Evolutionary conservation across 208 protist genomes (phyloP), one percentile per base, ranked within the genome.

Genomic region (Trypanosoma vivax): DNA sequence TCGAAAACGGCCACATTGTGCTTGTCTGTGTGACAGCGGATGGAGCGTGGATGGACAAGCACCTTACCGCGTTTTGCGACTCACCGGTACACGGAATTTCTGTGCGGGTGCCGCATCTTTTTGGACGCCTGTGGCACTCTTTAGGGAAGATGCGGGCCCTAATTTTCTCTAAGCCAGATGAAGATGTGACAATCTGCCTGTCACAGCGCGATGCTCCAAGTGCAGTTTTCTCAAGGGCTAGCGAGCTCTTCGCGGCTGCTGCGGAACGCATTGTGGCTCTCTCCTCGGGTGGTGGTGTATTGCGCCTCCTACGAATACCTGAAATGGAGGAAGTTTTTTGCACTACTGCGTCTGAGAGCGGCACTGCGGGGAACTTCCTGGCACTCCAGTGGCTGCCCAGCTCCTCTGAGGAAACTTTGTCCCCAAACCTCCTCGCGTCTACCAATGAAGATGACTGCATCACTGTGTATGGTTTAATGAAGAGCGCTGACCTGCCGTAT

Each of bases 371-470:
- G 3, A 60, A 76, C 29, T 80, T 90, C 28, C 49, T 89, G 10
- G 67, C 75, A 27, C 47, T 92, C 37, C 52, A 67, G 28, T 92
- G 85, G 82, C 50, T 73, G 0, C 56, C 81, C 9, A 88, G 70
- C 35, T 40, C 47, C 11, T 55, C 64, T 25, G 43, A 42, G 2
- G 23, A 45, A 16, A 56, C 76, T n/a, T 45, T 85, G 16, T 52
- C 58, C 23, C 85, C 81, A 0, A 76, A 92, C 46, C 43, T 92
- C 5, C 62, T 92, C 23, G 40, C 90, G 37, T 73, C 73, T 29
- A 71, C 85, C 2, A 81, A 68, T 29, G 80, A 90, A 48, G 85
- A 92, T 57, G 85, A 92, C 66, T 76, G 70, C 4, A 71, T 92
- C 35, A 83, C 76, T 10, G 59, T 71, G 42, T 92, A 88, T 45